Base-by-base conservation (phyloP, 495 filamentous ascomycete genomes). In the Penicillium ochrochloron region DNA sequence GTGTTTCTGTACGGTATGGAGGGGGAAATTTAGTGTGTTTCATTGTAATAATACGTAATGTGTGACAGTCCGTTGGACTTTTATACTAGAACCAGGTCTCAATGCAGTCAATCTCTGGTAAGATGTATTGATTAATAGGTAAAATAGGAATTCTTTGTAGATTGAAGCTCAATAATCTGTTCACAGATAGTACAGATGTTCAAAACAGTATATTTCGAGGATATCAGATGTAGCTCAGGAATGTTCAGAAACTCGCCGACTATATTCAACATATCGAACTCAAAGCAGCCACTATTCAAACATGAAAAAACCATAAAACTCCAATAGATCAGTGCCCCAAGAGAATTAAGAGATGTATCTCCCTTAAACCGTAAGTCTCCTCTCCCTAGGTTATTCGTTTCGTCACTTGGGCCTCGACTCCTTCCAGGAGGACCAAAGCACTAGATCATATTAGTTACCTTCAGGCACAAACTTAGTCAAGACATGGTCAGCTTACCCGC, bases 1-100 rank as follows among this genome's bases (percentile, higher is more conserved):
- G 19, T 58, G 61, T 69, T 64, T 61, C 19, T 9, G 60, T 52
- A 61, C 35, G 35, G 60, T 66, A 67, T 53, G 17, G 39, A 15
- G 11, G 15, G 19, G 6, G 10, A 3, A 3, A 0, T 29, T 31
- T 25, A 12, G 25, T 41, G 33, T 27, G 21, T 39, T 27, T 6
- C 39, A 4, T 25, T 17, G 59, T 60, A 60, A 60, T n/a, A 27
- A 41, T 37, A 34, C 46, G 46, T 60, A 60, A 11, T 29, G 0
- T 2, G 10, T 60, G 59, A 52, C 31, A 53, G 7, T 11, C 54
- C 54, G 34, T 25, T 57, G 19, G 0, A 39, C 23, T 42, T 19
- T 5, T 5, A 29, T 21, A n/a, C n/a, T n/a, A 37, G 35, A 17
- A 29, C 48, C 14, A 10, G 19, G 8, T 23, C 23, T 12, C 7